Evolutionary conservation across 176 grass and related monocot species (phyloP).

Genomic region (Dendrocalamus sinicus): DNA sequence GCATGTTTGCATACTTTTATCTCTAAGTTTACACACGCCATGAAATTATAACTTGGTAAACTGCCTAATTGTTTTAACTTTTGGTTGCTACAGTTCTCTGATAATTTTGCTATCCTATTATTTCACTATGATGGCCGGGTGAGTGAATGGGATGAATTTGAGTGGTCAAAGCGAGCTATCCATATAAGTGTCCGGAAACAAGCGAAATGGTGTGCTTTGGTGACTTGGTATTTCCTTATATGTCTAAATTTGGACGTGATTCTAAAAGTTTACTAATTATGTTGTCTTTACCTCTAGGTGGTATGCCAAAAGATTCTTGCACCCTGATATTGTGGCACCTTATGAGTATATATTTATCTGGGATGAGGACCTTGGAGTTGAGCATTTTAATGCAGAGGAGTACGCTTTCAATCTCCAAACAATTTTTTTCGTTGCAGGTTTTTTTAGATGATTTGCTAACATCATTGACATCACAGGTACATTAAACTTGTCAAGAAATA

Average conservation of each 20-base stretch:
- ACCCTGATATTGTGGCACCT: constrained; percentile 87
- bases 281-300: constrained; percentile 55
- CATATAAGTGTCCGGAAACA: constrained; percentile 73
- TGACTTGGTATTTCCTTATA: constrained; percentile 15
- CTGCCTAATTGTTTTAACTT: constrained; percentile 25
- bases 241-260: constrained; percentile 12
- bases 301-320: constrained; percentile 95
- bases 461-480: constrained; percentile 10
- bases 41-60: constrained; percentile 29
- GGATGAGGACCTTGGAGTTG: constrained; percentile 94
- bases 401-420: constrained; percentile 43
- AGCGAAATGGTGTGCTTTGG: constrained; percentile 65
- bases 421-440: background rate
- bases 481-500: constrained; percentile 95
- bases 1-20: constrained; percentile 18
- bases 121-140: constrained; percentile 87
- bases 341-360: constrained; percentile 94
- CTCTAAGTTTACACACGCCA: background rate
- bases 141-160: constrained; percentile 84
- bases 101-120: constrained; percentile 74
- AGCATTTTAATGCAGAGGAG: constrained; percentile 92
- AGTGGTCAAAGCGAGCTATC: constrained; percentile 80
- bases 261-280: constrained; percentile 29
- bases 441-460: background rate
- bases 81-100: constrained; percentile 67